A percentile compares a stretch with the other conserved stretches of the same genome.
phyloP scores from a whole-genome alignment of 371 early-diverging fungal genomes.

The Umbelopsis sp. region DNA sequence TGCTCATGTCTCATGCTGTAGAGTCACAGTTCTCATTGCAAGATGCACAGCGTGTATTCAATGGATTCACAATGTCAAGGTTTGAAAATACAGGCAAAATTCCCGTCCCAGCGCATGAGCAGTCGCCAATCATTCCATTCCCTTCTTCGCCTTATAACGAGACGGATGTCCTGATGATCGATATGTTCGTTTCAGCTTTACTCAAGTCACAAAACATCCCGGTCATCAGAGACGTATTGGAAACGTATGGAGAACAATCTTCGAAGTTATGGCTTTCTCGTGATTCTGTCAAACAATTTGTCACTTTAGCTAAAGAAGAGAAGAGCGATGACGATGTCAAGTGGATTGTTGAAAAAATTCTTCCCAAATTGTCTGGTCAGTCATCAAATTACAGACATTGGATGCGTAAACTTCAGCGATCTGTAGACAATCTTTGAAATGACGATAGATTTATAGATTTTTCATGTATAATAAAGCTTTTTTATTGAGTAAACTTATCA shows the following conservation, averaged over 20 bases:
- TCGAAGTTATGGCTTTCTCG: slow-evolving; percentile 8
- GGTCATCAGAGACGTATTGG: slow-evolving; percentile 44
- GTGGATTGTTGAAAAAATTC: slow-evolving; percentile 21
- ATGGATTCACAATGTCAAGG: slow-evolving; percentile 46
- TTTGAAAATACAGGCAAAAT: slow-evolving; percentile 43
- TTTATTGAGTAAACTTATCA: background rate
- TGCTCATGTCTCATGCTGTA: slow-evolving; percentile 23
- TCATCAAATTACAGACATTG: slow-evolving; percentile 7
- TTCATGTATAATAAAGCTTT: slow-evolving; percentile 17
- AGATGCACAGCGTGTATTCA: slow-evolving; percentile 37
- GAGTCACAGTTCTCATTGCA: slow-evolving; percentile 5
- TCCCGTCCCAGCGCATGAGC: slow-evolving; percentile 45
- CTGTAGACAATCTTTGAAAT: background rate
- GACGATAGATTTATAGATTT: slow-evolving; percentile 13
- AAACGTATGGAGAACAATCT: slow-evolving; percentile 34
- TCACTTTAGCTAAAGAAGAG: slow-evolving; percentile 21
- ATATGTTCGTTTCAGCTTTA: slow-evolving; percentile 39
- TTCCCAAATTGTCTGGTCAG: slow-evolving; percentile 3
- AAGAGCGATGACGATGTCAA: slow-evolving; percentile 22
- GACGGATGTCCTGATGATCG: slow-evolving; percentile 44
- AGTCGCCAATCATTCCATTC: slow-evolving; percentile 38
- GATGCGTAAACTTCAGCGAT: background rate
- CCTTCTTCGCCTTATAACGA: slow-evolving; percentile 48
- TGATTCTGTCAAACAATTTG: slow-evolving; percentile 15
- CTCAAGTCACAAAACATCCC: slow-evolving; percentile 46